Evolutionary conservation across 768 basidiomycete species (phyloP), one percentile per base, ranked within the genome.

Genomic region (Rhizopogon sp.): DNA sequence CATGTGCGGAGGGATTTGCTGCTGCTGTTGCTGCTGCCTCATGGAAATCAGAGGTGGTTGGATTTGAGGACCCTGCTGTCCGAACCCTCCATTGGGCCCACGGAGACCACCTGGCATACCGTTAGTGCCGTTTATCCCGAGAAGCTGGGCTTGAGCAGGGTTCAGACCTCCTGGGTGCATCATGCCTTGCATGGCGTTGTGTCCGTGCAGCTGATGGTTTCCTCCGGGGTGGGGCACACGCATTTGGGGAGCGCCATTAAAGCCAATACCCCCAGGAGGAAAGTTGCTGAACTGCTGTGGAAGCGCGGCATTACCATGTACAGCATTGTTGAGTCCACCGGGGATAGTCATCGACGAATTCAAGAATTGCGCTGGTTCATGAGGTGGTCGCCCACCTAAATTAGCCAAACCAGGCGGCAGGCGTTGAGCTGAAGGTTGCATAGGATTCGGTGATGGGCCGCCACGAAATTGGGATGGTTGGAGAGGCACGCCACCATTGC

Each of bases 371-470:
- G 78, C 76, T 20, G 87, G 82, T 50, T 91, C 90, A 60, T 90
- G 88, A 3, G 89, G 89, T 22, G 88, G 89, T 6, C 90, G 83
- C 42, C 82, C 88, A 29, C 90, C 90, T 17, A 92, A 79, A 62
- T 90, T 90, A 11, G 90, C 89, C 39, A 92, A 74, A 33, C 89
- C 90, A 14, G 88, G 88, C 11, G 90, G 90, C 35, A 92, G 71
- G 42, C 88, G 81, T 63, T 87, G 86, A 40, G 73, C 71, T 13
- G 69, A 65, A 35, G 73, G 72, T 40, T 77, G 72, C 41, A 81
- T 64, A 22, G 77, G 66, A 58, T 72, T 80, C 3, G 88, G 87
- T 25, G 88, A 88, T 10, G 83, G 82, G 16, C 80, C 86, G 52
- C 84, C 84, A 20, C 90, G 87, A 70, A 78, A 88, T 43, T 83